Conservation (phyloP, 257 asterid genomes). For the Gentiana dahurica region DNA sequence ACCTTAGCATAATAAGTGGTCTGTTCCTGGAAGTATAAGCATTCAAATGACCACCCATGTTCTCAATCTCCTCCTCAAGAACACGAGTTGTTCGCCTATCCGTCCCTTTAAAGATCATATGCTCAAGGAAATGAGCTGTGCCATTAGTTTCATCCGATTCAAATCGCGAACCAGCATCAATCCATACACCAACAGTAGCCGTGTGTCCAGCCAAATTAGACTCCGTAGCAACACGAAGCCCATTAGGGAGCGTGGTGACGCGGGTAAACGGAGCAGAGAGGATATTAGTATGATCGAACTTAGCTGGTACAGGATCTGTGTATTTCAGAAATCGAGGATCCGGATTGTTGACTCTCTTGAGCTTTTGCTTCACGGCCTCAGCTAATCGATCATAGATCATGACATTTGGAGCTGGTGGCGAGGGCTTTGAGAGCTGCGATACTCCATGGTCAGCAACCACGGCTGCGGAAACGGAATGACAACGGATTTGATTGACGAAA, state of each 20-base stretch:
- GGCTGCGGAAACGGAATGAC: conserved; percentile 33
- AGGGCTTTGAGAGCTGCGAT: conserved; percentile 18
- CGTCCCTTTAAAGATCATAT: conserved; percentile 96
- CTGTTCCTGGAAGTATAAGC: conserved; percentile 96
- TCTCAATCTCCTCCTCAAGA: conserved; percentile 95
- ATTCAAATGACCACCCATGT: conserved; percentile 94
- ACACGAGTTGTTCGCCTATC: conserved; percentile 50
- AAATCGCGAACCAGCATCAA: conserved; percentile 93
- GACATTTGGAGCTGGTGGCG: conserved; percentile 59
- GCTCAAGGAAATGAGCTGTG: conserved; percentile 91
- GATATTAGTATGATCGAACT: conserved; percentile 51
- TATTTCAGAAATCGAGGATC: conserved; percentile 57
- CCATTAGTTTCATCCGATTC: conserved; percentile 77
- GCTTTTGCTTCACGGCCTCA: conserved; percentile 53
- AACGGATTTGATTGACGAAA: conserved; percentile 15
- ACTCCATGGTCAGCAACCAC: conserved; percentile 7
- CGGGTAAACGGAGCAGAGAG: conserved; percentile 64
- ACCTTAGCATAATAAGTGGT: conserved; percentile 86
- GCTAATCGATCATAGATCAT: conserved; percentile 90
- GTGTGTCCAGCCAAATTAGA: conserved; percentile 50
- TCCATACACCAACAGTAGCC: conserved; percentile 87
- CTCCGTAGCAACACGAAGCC: conserved; percentile 87
- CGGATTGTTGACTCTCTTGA: conserved; percentile 49
- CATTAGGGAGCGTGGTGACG: conserved; percentile 79
- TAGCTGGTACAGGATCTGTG: conserved; percentile 59